These are phyloP conservation scores for Dryadomyces sulphureus DNA, from an alignment of 2,329 filamentous ascomycete genomes.

Conservation along the genomic window DNA sequence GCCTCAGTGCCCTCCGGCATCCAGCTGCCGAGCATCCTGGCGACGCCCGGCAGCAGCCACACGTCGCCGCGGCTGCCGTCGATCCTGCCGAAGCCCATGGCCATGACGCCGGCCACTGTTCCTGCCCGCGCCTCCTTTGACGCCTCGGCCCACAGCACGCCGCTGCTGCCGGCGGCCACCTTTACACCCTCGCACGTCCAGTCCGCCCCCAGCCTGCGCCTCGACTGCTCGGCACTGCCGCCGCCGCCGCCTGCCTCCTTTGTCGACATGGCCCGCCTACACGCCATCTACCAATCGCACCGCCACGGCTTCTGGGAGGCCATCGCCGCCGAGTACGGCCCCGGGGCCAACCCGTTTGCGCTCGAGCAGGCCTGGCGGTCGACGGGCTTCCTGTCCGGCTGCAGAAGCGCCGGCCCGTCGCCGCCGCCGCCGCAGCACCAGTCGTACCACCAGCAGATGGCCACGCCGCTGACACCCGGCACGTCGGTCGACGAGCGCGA, in stretches of 20 bases:
- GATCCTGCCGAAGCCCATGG: constrained; percentile 51
- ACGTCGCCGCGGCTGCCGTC: constrained; percentile 38
- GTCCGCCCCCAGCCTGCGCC: constrained; percentile 28
- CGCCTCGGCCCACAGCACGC: constrained; percentile 25
- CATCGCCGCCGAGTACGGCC: constrained; percentile 58
- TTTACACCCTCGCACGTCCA: constrained; percentile 8
- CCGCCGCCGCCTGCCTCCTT: constrained; percentile 22
- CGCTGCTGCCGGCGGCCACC: constrained; percentile 26
- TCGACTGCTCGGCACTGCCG: constrained; percentile 41
- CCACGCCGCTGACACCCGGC: constrained; percentile 37
- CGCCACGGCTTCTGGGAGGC: constrained; percentile 58
- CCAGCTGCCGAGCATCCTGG: constrained; percentile 39
- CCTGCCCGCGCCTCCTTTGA: not conserved
- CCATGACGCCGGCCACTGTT: constrained; percentile 20
- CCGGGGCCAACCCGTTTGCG: constrained; percentile 42
- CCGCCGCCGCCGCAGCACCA: too few species aligned
- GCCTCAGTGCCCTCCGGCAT: constrained; percentile 26
- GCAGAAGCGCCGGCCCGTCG: constrained; percentile 10
- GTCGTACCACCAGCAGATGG: constrained; percentile 14
- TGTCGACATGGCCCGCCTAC: constrained; percentile 51
- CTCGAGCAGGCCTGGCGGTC: constrained; percentile 58
- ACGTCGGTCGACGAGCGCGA: constrained; percentile 36
- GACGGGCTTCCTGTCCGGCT: constrained; percentile 16
- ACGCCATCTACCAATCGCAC: constrained; percentile 55
- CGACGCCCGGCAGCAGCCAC: constrained; percentile 17